These are phyloP conservation scores for Pinus albicaulis DNA, from an alignment of 75 land plant genomes.

Conservation along the genomic window DNA sequence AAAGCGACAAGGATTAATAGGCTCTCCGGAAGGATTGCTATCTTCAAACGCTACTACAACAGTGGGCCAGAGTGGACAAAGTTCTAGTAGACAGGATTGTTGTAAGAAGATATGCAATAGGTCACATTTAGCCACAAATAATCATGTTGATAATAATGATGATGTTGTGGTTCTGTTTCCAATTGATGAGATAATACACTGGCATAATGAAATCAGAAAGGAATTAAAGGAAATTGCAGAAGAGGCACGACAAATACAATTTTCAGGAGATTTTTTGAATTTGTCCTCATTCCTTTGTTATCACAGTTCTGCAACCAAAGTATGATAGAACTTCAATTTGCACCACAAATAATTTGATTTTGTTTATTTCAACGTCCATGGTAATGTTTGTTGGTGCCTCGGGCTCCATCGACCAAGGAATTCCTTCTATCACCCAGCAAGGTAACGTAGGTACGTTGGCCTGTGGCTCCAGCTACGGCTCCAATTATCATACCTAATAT, in stretches of 20 bases:
- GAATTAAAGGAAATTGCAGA: slow-evolving; percentile 68
- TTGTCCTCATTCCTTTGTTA: slow-evolving; percentile 50
- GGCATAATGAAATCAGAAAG: slow-evolving; percentile 77
- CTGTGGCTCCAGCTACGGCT: no score
- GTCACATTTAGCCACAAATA: slow-evolving; percentile 22
- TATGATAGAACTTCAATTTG: no score
- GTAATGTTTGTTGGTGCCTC: no score
- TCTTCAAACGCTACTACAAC: slow-evolving; percentile 8
- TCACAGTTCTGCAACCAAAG: no score
- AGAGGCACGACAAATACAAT: slow-evolving; percentile 49
- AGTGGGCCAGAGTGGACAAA: slow-evolving; percentile 2
- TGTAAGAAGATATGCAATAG: slow-evolving; percentile 32
- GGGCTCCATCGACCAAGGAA: no score
- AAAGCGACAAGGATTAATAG: slow-evolving; percentile 27
- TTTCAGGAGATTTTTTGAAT: slow-evolving; percentile 53
- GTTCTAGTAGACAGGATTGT: slow-evolving; percentile 18
- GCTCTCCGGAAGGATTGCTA: background rate
- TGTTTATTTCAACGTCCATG: no score
- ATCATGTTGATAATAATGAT: slow-evolving; percentile 1
- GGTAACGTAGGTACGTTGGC: no score
- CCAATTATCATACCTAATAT: no score
- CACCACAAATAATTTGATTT: no score
- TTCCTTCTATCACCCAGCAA: no score
- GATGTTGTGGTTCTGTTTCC: slow-evolving; percentile 21
- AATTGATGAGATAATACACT: slow-evolving; percentile 66